These are phyloP conservation scores for Saccharomycopsis synnaedendra DNA, from an alignment of 805 yeast genomes.

Conservation along the genomic window DNA sequence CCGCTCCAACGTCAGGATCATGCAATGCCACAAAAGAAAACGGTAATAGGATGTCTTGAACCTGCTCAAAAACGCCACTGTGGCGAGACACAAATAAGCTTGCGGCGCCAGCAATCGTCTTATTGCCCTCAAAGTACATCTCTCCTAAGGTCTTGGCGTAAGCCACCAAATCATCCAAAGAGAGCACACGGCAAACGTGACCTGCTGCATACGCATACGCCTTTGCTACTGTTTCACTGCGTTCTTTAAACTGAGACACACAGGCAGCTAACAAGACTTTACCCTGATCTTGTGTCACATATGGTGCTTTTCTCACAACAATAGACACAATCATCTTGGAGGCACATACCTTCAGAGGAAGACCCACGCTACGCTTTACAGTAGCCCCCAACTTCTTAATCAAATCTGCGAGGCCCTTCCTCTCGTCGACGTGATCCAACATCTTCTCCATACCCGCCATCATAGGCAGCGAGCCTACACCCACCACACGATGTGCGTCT, in stretches of 20 bases:
- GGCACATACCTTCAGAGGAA: slow-evolving; percentile 86
- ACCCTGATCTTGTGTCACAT: slow-evolving; percentile 36
- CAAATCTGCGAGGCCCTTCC: slow-evolving; percentile 34
- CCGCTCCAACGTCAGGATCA: slow-evolving; percentile 37
- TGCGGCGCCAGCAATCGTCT: slow-evolving; percentile 56
- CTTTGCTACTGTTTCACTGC: slow-evolving; percentile 59
- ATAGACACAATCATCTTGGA: slow-evolving; percentile 60
- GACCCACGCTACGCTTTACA: slow-evolving; percentile 64
- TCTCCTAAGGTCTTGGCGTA: slow-evolving; percentile 40
- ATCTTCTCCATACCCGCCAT: slow-evolving; percentile 76
- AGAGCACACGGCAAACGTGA: slow-evolving; percentile 54
- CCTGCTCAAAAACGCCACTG: slow-evolving; percentile 36
- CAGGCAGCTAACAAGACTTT: slow-evolving; percentile 53
- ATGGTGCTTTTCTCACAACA: slow-evolving; percentile 25
- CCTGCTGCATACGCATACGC: slow-evolving; percentile 79
- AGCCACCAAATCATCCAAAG: slow-evolving; percentile 37
- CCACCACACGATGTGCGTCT: slow-evolving; percentile 65
- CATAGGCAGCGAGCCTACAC: slow-evolving; percentile 74
- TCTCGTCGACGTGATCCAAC: slow-evolving; percentile 45
- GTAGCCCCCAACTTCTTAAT: slow-evolving; percentile 37
- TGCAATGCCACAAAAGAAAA: slow-evolving; percentile 68
- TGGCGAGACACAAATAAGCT: slow-evolving; percentile 54
- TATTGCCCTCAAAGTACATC: slow-evolving; percentile 56
- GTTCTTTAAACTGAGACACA: slow-evolving; percentile 47
- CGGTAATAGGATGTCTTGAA: slow-evolving; percentile 34